Evolutionary conservation across 2,329 filamentous ascomycete species (phyloP).

Genomic region (Arthrobotrys megalospora): DNA sequence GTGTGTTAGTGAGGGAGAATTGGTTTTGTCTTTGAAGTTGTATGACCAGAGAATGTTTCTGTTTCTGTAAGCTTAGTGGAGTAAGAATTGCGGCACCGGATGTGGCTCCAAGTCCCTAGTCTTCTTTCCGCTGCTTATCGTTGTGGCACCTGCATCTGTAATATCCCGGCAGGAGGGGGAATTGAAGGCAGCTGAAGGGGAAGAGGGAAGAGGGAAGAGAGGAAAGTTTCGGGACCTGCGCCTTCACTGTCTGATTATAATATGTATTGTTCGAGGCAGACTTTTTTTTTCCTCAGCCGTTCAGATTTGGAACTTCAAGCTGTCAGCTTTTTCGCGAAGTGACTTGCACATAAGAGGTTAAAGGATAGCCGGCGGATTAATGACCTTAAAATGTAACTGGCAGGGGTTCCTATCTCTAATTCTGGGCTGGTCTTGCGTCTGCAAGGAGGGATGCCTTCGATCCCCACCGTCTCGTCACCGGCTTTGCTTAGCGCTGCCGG

Average conservation of each 20-base stretch:
- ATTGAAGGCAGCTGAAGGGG: slow-evolving; percentile 15
- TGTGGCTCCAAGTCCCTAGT: slow-evolving; percentile 29
- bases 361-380: slow-evolving; percentile 44
- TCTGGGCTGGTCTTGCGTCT: slow-evolving; percentile 38
- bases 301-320: slow-evolving; percentile 55
- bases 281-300: slow-evolving; percentile 53
- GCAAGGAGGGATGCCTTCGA: slow-evolving; percentile 48
- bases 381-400: slow-evolving; percentile 57
- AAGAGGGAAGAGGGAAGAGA: slow-evolving; percentile 26
- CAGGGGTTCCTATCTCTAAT: slow-evolving; percentile 58
- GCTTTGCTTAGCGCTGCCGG: slow-evolving; percentile 43
- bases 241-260: slow-evolving; percentile 37
- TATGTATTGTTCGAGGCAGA: slow-evolving; percentile 57
- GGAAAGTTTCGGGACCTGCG: slow-evolving; percentile 28
- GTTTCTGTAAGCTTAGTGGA: slow-evolving; percentile 15
- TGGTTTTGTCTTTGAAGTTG: slow-evolving; percentile 29
- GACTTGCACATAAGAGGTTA: slow-evolving; percentile 56
- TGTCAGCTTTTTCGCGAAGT: slow-evolving; percentile 59
- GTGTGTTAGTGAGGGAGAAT: slow-evolving; percentile 26
- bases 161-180: slow-evolving; percentile 30
- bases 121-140: slow-evolving; percentile 56
- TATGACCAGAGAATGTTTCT: slow-evolving; percentile 1
- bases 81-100: slow-evolving; percentile 36
- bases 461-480: slow-evolving; percentile 39
- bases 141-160: slow-evolving; percentile 53